These are phyloP conservation scores for Lasiosphaeris hirsuta DNA, from an alignment of 495 filamentous ascomycete species.

Conservation along the genomic window DNA sequence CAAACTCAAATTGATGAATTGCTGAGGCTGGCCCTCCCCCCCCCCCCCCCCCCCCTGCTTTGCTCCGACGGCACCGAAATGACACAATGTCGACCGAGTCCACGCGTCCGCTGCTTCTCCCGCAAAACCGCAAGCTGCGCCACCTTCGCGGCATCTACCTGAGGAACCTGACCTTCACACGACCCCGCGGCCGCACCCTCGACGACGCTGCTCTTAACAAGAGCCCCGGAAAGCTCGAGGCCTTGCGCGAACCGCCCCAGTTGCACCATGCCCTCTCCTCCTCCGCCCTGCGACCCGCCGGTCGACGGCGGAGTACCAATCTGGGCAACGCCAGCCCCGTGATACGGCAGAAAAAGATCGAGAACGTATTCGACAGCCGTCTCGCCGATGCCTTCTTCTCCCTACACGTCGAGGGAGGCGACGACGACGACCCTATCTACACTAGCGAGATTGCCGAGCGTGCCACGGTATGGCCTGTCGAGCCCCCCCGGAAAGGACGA, in stretches of 20 bases:
- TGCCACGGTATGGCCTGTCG: slow-evolving; percentile 53
- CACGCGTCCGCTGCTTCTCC: slow-evolving; percentile 43
- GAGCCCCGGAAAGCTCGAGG: slow-evolving; percentile 65
- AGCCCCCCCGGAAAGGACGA: background rate
- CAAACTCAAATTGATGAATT: too few relatives aligned
- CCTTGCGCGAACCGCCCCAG: slow-evolving; percentile 49
- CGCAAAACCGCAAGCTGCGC: slow-evolving; percentile 82
- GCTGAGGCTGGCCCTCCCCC: background rate
- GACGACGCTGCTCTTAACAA: slow-evolving; percentile 82
- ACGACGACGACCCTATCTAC: slow-evolving; percentile 71
- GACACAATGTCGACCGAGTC: slow-evolving; percentile 38
- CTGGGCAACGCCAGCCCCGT: slow-evolving; percentile 66
- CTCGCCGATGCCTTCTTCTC: slow-evolving; percentile 91
- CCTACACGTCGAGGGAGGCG: slow-evolving; percentile 60
- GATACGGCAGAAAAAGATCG: slow-evolving; percentile 69
- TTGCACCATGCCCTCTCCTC: slow-evolving; percentile 72
- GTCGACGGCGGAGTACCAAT: slow-evolving; percentile 65
- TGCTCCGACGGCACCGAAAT: slow-evolving; percentile 14
- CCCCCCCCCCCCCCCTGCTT: background rate
- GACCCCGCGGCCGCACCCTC: slow-evolving; percentile 67
- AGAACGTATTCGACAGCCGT: slow-evolving; percentile 64
- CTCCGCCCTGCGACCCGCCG: slow-evolving; percentile 55
- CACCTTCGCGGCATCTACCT: slow-evolving; percentile 85
- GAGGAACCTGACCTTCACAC: slow-evolving; percentile 72
- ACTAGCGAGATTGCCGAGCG: slow-evolving; percentile 79